phyloP scores from a whole-genome alignment of 345 rosid genomes.

The Viola odorata region DNA sequence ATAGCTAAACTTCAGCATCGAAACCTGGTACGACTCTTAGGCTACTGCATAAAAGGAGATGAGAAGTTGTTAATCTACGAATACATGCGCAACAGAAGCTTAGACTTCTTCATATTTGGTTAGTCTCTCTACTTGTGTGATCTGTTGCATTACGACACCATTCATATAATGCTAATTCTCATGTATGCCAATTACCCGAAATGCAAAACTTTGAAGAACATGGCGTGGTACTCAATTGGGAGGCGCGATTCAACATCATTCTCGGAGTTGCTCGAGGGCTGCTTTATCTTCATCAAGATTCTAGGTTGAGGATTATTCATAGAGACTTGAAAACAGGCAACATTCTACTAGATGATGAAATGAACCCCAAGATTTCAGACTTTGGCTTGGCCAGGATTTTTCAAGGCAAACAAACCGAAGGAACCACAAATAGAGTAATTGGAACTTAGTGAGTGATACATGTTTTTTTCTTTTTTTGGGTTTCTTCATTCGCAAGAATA shows the following conservation, averaged over 20 bases:
- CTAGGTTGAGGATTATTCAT: constrained; percentile 24
- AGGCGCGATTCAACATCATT: constrained; percentile 18
- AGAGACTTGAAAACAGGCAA: constrained; percentile 24
- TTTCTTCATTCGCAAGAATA: not conserved
- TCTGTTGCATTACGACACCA: not conserved
- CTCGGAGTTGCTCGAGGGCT: constrained; percentile 22
- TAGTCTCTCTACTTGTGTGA: constrained; percentile 3
- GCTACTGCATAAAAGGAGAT: constrained; percentile 38
- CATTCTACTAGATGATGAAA: constrained; percentile 14
- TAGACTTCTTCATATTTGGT: constrained; percentile 56
- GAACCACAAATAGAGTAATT: constrained; percentile 17
- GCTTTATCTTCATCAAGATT: constrained; percentile 24
- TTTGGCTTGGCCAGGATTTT: constrained; percentile 27
- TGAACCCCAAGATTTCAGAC: constrained; percentile 26
- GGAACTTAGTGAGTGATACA: constrained; percentile 23
- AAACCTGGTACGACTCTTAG: constrained; percentile 50
- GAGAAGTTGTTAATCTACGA: constrained; percentile 56
- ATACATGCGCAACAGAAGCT: constrained; percentile 56
- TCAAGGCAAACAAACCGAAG: constrained; percentile 17
- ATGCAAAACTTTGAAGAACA: constrained; percentile 2
- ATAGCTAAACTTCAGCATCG: constrained; percentile 57
- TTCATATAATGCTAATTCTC: not conserved
- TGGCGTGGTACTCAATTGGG: constrained; percentile 11
- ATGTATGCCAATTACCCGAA: constrained; percentile 9
- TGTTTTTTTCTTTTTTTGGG: not conserved